A percentile compares a stretch with the other conserved stretches of the same genome.
These are phyloP conservation scores for Metschnikowia noctiluminum DNA, from an alignment of 805 yeast species.

Conservation along the genomic window DNA sequence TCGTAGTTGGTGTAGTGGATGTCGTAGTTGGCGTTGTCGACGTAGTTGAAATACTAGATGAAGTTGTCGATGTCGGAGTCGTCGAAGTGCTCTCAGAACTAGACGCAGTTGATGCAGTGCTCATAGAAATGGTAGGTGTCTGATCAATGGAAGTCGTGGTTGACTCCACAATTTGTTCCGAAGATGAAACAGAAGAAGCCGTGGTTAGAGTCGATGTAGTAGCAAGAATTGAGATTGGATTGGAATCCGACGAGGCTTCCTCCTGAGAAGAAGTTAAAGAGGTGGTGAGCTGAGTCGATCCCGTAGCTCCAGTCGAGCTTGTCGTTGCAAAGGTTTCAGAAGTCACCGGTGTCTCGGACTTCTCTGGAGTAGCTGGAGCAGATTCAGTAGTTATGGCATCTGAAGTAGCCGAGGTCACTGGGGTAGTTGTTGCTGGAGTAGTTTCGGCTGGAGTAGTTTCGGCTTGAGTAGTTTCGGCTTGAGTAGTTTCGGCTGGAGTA, in stretches of 20 bases:
- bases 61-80: conserved; percentile 12
- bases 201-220: not conserved
- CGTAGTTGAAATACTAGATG: conserved; percentile 13
- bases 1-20: too few species aligned
- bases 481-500: too few species aligned
- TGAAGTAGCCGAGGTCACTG: too few species aligned
- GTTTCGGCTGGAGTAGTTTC: too few species aligned
- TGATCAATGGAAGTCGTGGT: too few species aligned
- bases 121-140: too few species aligned
- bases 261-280: not conserved
- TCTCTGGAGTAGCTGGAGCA: too few species aligned
- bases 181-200: not conserved
- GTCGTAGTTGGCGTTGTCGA: conserved; percentile 10
- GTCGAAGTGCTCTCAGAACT: conserved; percentile 13
- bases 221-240: not conserved
- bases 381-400: too few species aligned
- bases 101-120: not conserved
- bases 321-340: not conserved
- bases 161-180: too few species aligned
- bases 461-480: too few species aligned
- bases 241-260: not conserved
- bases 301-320: not conserved
- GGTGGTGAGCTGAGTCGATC: not conserved
- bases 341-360: not conserved
- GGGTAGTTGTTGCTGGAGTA: too few species aligned